phyloP scores from a whole-genome alignment of 129 eudicot species.

The Centaurea solstitialis region DNA sequence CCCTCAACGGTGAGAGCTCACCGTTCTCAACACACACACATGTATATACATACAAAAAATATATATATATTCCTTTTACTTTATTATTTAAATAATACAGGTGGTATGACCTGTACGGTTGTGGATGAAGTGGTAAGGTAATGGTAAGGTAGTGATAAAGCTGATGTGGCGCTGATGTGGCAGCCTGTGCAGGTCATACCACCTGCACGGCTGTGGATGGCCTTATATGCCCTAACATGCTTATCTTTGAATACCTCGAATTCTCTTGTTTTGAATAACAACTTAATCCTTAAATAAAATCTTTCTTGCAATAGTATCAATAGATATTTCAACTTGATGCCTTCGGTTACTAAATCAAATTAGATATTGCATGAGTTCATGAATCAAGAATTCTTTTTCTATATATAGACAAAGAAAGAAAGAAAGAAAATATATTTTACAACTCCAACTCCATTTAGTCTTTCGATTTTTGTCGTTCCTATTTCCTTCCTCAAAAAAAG shows the following conservation, averaged over 20 bases:
- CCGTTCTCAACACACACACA: too few species aligned
- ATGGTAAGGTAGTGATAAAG: too few species aligned
- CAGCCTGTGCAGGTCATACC: too few species aligned
- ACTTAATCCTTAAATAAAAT: background rate
- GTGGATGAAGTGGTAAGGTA: too few species aligned
- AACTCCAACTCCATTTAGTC: background rate
- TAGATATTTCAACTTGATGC: background rate
- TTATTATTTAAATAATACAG: too few species aligned
- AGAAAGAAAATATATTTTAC: background rate
- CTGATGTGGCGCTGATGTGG: too few species aligned
- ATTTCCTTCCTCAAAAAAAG: background rate
- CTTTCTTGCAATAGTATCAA: background rate
- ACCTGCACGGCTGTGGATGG: too few species aligned
- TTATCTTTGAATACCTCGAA: background rate
- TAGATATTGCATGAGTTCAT: background rate
- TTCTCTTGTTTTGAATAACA: background rate
- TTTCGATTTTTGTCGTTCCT: background rate
- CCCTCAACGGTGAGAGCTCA: too few species aligned
- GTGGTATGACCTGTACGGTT: too few species aligned
- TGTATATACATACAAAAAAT: too few species aligned
- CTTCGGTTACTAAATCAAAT: background rate
- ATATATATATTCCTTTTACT: too few species aligned
- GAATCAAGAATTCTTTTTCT: background rate
- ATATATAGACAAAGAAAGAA: background rate
- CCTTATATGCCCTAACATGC: background rate